Evolutionary conservation across 106 monocot species (phyloP).

Genomic region (Acorus gramineus): DNA sequence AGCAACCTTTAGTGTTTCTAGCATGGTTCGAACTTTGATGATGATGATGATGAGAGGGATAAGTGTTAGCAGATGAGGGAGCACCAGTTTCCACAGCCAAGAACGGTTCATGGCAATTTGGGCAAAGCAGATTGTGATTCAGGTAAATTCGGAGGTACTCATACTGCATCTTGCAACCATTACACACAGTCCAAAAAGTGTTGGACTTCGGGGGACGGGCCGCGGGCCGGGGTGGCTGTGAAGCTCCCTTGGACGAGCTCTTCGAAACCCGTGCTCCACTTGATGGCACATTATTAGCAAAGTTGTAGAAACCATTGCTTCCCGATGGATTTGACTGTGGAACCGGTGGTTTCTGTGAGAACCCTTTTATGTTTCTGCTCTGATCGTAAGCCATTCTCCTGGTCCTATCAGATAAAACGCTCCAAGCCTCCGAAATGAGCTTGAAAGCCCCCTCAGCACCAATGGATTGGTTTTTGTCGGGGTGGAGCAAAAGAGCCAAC

Average conservation of each 20-base stretch:
- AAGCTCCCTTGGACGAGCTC: background rate
- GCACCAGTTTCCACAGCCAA: slow-evolving; percentile 23
- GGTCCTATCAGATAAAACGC: slow-evolving; percentile 16
- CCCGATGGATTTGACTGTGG: background rate
- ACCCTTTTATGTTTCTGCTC: slow-evolving; percentile 6
- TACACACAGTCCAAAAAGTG: slow-evolving; percentile 53
- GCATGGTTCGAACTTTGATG: slow-evolving; percentile 9
- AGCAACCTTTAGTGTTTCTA: slow-evolving; percentile 4
- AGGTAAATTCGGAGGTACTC: slow-evolving; percentile 42
- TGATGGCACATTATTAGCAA: background rate
- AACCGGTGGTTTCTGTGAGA: background rate
- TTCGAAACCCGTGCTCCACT: background rate
- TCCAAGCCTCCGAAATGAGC: slow-evolving; percentile 30
- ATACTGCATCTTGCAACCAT: slow-evolving; percentile 45
- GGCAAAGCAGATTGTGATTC: slow-evolving; percentile 46
- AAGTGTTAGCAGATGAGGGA: slow-evolving; percentile 6
- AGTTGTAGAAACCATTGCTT: slow-evolving; percentile 6
- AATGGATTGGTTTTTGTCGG: slow-evolving; percentile 12
- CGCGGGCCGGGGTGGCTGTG: background rate
- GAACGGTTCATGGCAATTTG: slow-evolving; percentile 35
- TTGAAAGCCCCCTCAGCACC: slow-evolving; percentile 30
- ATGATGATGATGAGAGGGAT: slow-evolving; percentile 2
- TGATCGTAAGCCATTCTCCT: slow-evolving; percentile 16
- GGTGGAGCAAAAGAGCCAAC: slow-evolving; percentile 12
- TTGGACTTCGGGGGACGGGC: slow-evolving; percentile 4